phyloP scores from a whole-genome alignment of 2,329 filamentous ascomycete genomes.

The Thielaviopsis ethacetica region DNA sequence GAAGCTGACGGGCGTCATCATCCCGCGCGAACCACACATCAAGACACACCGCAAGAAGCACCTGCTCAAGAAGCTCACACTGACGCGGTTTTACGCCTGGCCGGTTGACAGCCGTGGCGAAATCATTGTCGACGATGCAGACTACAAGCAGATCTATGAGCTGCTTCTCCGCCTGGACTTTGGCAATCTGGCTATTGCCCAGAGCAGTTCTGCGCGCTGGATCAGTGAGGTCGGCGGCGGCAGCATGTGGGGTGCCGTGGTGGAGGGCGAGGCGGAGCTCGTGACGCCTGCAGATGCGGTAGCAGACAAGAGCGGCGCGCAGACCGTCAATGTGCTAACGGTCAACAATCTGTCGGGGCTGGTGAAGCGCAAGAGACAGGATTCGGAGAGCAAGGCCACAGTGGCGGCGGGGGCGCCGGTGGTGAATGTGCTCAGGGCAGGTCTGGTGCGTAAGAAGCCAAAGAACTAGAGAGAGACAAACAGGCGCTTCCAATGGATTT shows the following conservation, averaged over 20 bases:
- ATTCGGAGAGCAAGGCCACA: constrained; percentile 1
- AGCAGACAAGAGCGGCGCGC: neutral
- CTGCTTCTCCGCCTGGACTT: constrained; percentile 62
- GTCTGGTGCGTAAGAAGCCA: constrained; percentile 40
- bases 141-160: constrained; percentile 53
- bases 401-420: constrained; percentile 9
- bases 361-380: constrained; percentile 27
- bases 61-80: constrained; percentile 30
- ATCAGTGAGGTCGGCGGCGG: constrained; percentile 41
- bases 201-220: constrained; percentile 53
- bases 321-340: constrained; percentile 1
- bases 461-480: constrained; percentile 21
- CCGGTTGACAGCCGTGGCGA: constrained; percentile 43
- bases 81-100: constrained; percentile 51
- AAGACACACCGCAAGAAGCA: constrained; percentile 40
- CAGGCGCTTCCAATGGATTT: neutral
- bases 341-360: constrained; percentile 34
- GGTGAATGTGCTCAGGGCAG: constrained; percentile 31
- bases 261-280: constrained; percentile 3
- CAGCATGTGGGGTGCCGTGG: constrained; percentile 5
- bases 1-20: constrained; percentile 41
- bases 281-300: constrained; percentile 6
- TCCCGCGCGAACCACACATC: constrained; percentile 45
- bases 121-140: constrained; percentile 43
- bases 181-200: constrained; percentile 43